Evolutionary conservation across 2,329 filamentous ascomycete genomes (phyloP), one percentile per base, ranked within the genome.

Genomic region (Colletotrichum tamarilloi): DNA sequence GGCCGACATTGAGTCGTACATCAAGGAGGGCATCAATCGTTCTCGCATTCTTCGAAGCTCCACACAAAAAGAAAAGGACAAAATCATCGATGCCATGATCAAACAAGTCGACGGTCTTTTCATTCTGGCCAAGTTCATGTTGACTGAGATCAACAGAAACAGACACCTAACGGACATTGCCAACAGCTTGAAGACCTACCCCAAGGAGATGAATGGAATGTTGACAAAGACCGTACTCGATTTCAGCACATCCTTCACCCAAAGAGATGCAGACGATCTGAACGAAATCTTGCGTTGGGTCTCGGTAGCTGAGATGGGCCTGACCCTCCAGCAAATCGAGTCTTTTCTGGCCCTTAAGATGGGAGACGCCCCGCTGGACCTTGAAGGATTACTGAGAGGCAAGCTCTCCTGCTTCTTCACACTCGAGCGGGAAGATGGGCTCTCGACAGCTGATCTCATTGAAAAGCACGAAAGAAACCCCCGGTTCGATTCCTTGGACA

Each of bases 61-160:
- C 12, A 75, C 77, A 5, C 71, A 75, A 2, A 76, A 81, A 35
- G 80, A 86, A 73, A 78, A 82, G 71, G 75, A 81, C 16, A 80
- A 83, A 38, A 81, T 87, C 4, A 79, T 85, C 2, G 76, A 82
- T 3, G 82, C 80, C 8, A 81, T 87, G 77, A 80, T 80, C 4
- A 80, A 80, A 6, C 83, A 84, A 24, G 85, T 85, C 1, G 83
- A 86, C 24, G 86, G 86, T 0, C 81, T 87, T 22, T 88, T 88
- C 74, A 85, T 87, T 24, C 81, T 86, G 58, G 86, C 86, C 59
- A 84, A 87, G 68, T 84, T 87, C 57, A 87, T 88, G 86, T 68
- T 89, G 3, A 84, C 84, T 5, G 87, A 89, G 62, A 79, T 88
- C 3, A 83, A 81, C 26, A 83, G 84, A 38, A 83, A 87, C 68